Conservation (phyloP, 441 rosid species). For the Arabidopsis lyrata region DNA sequence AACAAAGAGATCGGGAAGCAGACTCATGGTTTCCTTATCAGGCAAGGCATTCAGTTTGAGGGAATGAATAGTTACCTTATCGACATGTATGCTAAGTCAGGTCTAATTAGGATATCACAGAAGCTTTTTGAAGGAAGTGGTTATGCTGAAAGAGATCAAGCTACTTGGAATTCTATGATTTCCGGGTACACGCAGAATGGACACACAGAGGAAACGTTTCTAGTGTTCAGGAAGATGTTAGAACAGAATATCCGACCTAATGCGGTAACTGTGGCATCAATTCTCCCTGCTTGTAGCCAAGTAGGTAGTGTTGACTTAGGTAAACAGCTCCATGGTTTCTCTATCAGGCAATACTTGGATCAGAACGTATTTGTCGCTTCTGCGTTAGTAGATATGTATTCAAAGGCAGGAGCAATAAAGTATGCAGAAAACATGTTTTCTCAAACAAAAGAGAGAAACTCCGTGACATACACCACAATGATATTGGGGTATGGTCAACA, state of each 20-base stretch:
- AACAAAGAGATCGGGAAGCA: slow-evolving; percentile 73
- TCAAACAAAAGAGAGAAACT: slow-evolving; percentile 60
- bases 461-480: slow-evolving; percentile 81
- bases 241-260: slow-evolving; percentile 62
- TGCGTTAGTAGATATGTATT: slow-evolving; percentile 85
- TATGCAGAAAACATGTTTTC: slow-evolving; percentile 69
- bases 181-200: slow-evolving; percentile 83
- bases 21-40: slow-evolving; percentile 79
- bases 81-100: slow-evolving; percentile 89
- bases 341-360: slow-evolving; percentile 65
- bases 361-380: slow-evolving; percentile 73
- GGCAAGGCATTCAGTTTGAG: slow-evolving; percentile 65
- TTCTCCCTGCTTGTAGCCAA: slow-evolving; percentile 78
- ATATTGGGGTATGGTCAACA: slow-evolving; percentile 87
- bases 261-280: slow-evolving; percentile 75
- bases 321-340: slow-evolving; percentile 81
- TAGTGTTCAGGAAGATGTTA: slow-evolving; percentile 64
- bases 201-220: slow-evolving; percentile 61
- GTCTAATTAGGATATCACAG: slow-evolving; percentile 59
- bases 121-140: slow-evolving; percentile 53
- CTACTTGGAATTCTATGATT: slow-evolving; percentile 93
- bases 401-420: slow-evolving; percentile 71
- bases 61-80: slow-evolving; percentile 86
- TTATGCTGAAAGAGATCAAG: slow-evolving; percentile 60
- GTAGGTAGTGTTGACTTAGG: slow-evolving; percentile 71